Conservation (phyloP, 495 filamentous ascomycete species). For the Penicillium bovifimosum region DNA sequence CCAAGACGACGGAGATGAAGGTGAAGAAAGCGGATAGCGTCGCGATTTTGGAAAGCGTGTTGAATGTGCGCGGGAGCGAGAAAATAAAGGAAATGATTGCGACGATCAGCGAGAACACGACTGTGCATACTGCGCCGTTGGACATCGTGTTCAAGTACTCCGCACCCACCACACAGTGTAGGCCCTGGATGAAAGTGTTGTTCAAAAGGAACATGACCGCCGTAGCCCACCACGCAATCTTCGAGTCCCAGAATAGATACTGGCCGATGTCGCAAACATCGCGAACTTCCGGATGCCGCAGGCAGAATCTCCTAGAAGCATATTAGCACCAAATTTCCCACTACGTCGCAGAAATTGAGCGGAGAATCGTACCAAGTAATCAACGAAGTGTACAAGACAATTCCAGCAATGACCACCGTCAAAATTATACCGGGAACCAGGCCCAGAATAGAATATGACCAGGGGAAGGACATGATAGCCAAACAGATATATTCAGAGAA, state of each 20-base stretch:
- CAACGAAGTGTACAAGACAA: constrained; percentile 82
- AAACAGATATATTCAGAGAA: constrained; percentile 92
- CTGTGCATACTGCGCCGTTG: constrained; percentile 57
- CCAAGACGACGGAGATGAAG: constrained; percentile 77
- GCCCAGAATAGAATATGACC: constrained; percentile 79
- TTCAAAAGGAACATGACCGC: constrained; percentile 86
- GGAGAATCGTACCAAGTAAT: constrained; percentile 58
- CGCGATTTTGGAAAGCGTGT: constrained; percentile 66
- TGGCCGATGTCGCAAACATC: constrained; percentile 91
- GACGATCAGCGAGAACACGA: constrained; percentile 65
- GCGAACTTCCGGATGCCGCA: constrained; percentile 78
- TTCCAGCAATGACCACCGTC: constrained; percentile 64
- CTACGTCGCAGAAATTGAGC: background rate
- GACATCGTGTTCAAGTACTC: constrained; percentile 85
- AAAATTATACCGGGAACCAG: constrained; percentile 82
- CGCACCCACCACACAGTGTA: constrained; percentile 73
- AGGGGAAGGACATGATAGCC: constrained; percentile 92
- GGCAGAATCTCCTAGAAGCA: constrained; percentile 64
- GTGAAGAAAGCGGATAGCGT: constrained; percentile 75
- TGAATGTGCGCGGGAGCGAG: constrained; percentile 79
- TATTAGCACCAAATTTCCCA: background rate
- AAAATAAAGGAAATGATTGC: constrained; percentile 65
- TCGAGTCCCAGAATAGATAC: constrained; percentile 75
- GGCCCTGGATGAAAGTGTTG: constrained; percentile 82
- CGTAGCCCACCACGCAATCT: constrained; percentile 76